These are phyloP conservation scores for Diaporthe sp. DNA, from an alignment of 2,329 filamentous ascomycete species.

Conservation along the genomic window DNA sequence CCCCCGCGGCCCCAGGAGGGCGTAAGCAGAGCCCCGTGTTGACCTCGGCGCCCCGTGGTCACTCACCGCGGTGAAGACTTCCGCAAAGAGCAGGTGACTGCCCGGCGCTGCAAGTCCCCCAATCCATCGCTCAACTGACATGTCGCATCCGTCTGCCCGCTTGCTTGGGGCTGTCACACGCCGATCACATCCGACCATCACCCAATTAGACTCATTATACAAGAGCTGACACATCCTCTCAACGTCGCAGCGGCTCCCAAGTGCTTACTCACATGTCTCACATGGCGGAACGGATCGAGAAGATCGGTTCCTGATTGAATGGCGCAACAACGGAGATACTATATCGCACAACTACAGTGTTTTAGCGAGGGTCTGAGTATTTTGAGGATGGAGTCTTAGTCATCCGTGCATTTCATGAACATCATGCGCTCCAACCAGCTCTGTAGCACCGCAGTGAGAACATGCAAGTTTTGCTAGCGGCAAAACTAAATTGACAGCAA, in stretches of 20 bases:
- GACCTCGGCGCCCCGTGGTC: background rate
- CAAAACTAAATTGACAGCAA: background rate
- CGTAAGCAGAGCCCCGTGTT: background rate
- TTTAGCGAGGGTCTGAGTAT: background rate
- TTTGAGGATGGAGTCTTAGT: background rate
- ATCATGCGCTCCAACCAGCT: slow-evolving; percentile 4
- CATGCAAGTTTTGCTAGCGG: background rate
- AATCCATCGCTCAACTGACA: background rate
- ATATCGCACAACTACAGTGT: background rate
- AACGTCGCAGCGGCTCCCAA: background rate
- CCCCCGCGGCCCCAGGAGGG: background rate
- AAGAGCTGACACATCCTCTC: slow-evolving; percentile 4
- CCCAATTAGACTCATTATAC: background rate
- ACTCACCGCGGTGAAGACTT: slow-evolving; percentile 28
- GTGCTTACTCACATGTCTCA: background rate
- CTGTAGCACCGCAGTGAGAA: background rate
- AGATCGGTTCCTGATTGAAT: slow-evolving; percentile 8
- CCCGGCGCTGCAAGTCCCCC: background rate
- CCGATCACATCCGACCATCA: background rate
- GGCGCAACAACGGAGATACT: background rate
- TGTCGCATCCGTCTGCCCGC: slow-evolving; percentile 12
- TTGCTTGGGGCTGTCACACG: background rate
- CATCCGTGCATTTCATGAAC: background rate
- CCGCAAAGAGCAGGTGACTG: slow-evolving; percentile 27
- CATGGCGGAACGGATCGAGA: slow-evolving; percentile 12